Base-by-base conservation (phyloP, 495 filamentous ascomycete genomes). In the Tuber calosporum region DNA sequence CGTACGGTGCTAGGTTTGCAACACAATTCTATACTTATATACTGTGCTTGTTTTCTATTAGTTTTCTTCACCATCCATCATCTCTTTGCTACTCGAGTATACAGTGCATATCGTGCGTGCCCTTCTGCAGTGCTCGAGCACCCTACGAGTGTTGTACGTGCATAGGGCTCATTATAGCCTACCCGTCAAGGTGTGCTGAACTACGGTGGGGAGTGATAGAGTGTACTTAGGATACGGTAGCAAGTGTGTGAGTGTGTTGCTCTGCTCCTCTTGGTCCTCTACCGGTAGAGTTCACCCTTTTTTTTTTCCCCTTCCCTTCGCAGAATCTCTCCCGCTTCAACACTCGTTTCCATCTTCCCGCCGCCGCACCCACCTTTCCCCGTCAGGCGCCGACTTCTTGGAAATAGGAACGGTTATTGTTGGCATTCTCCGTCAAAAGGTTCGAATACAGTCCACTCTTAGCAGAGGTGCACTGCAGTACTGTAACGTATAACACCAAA, bases 341-440 rank as follows among this genome's bases (percentile, higher is more conserved):
- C 53, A 62, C 53, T 62, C 26, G 53, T 62, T 62, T 62, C 53
- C 53, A 34, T 34, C 26, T 62, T 62, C 53, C 53, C 62, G 62
- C 58, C n/a, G n/a, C n/a, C n/a, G n/a, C n/a, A n/a, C n/a, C n/a
- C n/a, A 73, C 74, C 58, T 78, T 78, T 70, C 76, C 76, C 75
- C 66, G 74, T 78, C 75, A 70, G 68, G 75, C 48, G 58, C 37
- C 66, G 58, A 77, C 71, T 66, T 77, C 67, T 62, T 30, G 53
- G 53, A 62, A 62, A 62, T 34, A 62, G 53, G 53, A 62, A 62
- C 53, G 53, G 11, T 30, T 30, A 34, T 62, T 62, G 53, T 34
- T 62, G 53, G 53, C 26, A 34, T 62, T 62, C 53, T 34, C 53
- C 53, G 53, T 62, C 26, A 6, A 62, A 17, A 62, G 0, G 0